Conservation (phyloP, 2,329 filamentous ascomycete species). For the Arachnomyces sp. region DNA sequence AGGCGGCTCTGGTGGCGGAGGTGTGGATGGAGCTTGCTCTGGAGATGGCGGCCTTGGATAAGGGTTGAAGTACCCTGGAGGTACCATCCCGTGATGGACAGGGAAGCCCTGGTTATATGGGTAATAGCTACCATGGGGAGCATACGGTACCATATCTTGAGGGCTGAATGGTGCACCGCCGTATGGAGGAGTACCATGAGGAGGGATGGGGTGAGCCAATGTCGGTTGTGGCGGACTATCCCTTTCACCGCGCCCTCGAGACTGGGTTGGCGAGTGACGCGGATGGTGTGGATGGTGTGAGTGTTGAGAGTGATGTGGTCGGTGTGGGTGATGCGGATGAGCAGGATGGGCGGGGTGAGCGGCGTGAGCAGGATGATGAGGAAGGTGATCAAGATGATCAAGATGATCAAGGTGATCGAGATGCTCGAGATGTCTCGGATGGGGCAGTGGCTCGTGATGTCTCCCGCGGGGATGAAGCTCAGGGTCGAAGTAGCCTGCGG, state of each 20-base stretch:
- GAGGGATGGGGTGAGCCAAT: constrained; percentile 21
- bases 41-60: constrained; percentile 30
- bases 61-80: constrained; percentile 28
- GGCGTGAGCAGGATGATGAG: not conserved
- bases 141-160: constrained; percentile 34
- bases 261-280: constrained; percentile 14
- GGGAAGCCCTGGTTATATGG: constrained; percentile 28
- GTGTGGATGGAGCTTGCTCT: constrained; percentile 18
- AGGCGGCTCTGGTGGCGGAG: constrained; percentile 22
- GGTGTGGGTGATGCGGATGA: constrained; percentile 7
- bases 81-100: constrained; percentile 28
- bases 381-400: constrained; percentile 7
- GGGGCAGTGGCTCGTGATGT: constrained; percentile 7
- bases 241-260: constrained; percentile 21
- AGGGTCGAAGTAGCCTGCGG: constrained; percentile 9
- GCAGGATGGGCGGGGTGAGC: constrained; percentile 3
- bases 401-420: constrained; percentile 1
- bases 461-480: constrained; percentile 5
- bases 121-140: constrained; percentile 23
- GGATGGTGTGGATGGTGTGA: constrained; percentile 12
- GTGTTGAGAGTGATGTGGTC: constrained; percentile 8
- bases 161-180: constrained; percentile 23
- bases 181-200: constrained; percentile 24
- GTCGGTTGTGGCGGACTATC: constrained; percentile 25
- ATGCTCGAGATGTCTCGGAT: not conserved